Evolutionary conservation across 176 grass and related monocot genomes (phyloP).

Genomic region (Aegilops tauschii): DNA sequence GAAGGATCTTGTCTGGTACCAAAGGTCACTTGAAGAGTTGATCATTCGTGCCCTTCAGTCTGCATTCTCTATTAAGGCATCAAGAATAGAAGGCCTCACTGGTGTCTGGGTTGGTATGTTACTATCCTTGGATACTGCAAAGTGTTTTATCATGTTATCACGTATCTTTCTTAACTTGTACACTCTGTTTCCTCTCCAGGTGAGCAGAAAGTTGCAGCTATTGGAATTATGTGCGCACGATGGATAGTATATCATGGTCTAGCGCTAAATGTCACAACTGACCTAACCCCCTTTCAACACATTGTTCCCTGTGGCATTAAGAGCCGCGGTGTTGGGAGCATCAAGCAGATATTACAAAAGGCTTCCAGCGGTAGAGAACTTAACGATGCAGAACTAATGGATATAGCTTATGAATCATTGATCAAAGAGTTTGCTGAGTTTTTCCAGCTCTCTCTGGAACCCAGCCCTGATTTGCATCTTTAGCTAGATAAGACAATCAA

Average conservation of each 20-base stretch:
- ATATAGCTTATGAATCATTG: constrained; percentile 51
- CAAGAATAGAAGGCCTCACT: constrained; percentile 60
- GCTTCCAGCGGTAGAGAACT: neutral
- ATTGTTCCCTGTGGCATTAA: constrained; percentile 73
- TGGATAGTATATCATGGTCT: constrained; percentile 76
- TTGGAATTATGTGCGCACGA: constrained; percentile 52
- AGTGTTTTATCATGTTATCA: neutral
- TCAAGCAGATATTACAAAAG: constrained; percentile 52
- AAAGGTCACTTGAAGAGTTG: constrained; percentile 81
- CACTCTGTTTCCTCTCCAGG: constrained; percentile 39
- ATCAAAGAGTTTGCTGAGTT: constrained; percentile 63
- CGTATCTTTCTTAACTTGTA: neutral
- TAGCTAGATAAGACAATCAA: neutral
- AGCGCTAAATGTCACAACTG: constrained; percentile 68
- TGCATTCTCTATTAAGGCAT: constrained; percentile 65
- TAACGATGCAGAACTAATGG: constrained; percentile 44
- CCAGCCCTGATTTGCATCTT: constrained; percentile 10
- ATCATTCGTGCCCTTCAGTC: constrained; percentile 63
- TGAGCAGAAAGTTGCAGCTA: constrained; percentile 72
- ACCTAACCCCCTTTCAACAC: constrained; percentile 53
- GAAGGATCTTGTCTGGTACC: constrained; percentile 84
- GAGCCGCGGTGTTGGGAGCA: constrained; percentile 38
- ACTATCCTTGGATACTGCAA: neutral
- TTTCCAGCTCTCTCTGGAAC: constrained; percentile 58
- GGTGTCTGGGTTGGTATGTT: constrained; percentile 88